These are phyloP conservation scores for Neurospora pannonica DNA, from an alignment of 495 filamentous ascomycete species.

Conservation along the genomic window DNA sequence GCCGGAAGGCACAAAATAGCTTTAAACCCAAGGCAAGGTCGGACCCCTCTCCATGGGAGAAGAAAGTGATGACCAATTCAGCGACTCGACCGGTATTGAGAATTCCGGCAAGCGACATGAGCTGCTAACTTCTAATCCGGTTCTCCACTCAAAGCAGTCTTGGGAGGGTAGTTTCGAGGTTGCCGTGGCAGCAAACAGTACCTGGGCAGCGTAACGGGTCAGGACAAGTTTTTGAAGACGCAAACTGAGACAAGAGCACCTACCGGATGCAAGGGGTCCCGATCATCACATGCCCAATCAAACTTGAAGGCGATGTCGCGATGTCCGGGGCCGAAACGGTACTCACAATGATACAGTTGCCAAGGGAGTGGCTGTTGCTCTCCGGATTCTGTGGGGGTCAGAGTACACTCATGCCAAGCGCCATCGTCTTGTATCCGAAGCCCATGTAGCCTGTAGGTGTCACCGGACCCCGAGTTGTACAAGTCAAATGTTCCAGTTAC, in stretches of 20 bases:
- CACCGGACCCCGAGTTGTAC: constrained; percentile 12
- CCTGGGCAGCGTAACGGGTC: neutral
- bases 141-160: neutral
- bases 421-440: constrained; percentile 9
- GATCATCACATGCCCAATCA: constrained; percentile 20
- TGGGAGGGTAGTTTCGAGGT: neutral
- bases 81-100: neutral
- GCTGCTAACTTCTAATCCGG: neutral
- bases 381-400: neutral
- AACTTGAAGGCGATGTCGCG: constrained; percentile 10
- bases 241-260: neutral
- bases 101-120: neutral
- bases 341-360: constrained; percentile 12
- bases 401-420: constrained; percentile 8
- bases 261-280: constrained; percentile 17
- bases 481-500: constrained; percentile 8
- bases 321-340: constrained; percentile 3
- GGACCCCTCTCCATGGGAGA: constrained; percentile 9
- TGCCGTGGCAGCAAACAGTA: constrained; percentile 1
- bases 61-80: constrained; percentile 2
- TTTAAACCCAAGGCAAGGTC: constrained; percentile 4
- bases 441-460: constrained; percentile 2
- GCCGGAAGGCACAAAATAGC: neutral
- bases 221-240: neutral
- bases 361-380: constrained; percentile 4